Conservation (phyloP, 352 stramenopile species). For the Phytophthora hybrid region DNA sequence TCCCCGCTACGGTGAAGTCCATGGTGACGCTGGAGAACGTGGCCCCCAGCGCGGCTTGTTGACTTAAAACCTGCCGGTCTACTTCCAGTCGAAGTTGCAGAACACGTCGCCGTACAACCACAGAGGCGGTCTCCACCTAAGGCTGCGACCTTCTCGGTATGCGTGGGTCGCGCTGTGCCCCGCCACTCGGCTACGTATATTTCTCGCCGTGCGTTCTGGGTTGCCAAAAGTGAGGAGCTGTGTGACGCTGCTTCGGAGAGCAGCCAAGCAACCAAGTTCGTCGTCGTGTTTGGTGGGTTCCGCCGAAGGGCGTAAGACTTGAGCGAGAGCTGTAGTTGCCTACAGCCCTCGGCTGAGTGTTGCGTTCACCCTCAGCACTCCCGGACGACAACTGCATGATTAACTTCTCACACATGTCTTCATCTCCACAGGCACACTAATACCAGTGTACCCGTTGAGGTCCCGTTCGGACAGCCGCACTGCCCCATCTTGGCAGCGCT, state of each 20-base stretch:
- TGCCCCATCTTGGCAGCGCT: too few relatives aligned
- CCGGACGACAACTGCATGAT: too few relatives aligned
- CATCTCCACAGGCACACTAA: too few relatives aligned
- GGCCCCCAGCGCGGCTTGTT: slow-evolving; percentile 62
- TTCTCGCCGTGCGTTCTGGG: slow-evolving; percentile 73
- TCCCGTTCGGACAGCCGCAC: too few relatives aligned
- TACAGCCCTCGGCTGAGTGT: too few relatives aligned
- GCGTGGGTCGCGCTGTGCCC: slow-evolving; percentile 75
- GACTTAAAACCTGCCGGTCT: slow-evolving; percentile 76
- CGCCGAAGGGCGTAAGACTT: too few relatives aligned
- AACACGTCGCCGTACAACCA: neutral
- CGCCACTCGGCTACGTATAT: slow-evolving; percentile 51
- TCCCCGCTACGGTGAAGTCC: slow-evolving; percentile 60
- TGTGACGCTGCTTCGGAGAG: slow-evolving; percentile 54
- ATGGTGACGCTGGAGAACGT: slow-evolving; percentile 83
- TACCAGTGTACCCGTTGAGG: too few relatives aligned
- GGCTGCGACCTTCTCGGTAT: slow-evolving; percentile 37
- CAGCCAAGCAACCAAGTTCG: slow-evolving; percentile 56
- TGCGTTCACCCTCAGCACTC: too few relatives aligned
- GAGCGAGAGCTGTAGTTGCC: too few relatives aligned
- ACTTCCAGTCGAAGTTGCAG: slow-evolving; percentile 69
- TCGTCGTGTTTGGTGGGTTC: slow-evolving; percentile 65
- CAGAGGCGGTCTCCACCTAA: too few relatives aligned
- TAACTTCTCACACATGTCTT: too few relatives aligned
- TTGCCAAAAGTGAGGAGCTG: slow-evolving; percentile 80